A percentile compares a stretch with the other conserved stretches of the same genome.
Conservation (phyloP, 495 filamentous ascomycete species). For the Eremomyces bilateralis region DNA sequence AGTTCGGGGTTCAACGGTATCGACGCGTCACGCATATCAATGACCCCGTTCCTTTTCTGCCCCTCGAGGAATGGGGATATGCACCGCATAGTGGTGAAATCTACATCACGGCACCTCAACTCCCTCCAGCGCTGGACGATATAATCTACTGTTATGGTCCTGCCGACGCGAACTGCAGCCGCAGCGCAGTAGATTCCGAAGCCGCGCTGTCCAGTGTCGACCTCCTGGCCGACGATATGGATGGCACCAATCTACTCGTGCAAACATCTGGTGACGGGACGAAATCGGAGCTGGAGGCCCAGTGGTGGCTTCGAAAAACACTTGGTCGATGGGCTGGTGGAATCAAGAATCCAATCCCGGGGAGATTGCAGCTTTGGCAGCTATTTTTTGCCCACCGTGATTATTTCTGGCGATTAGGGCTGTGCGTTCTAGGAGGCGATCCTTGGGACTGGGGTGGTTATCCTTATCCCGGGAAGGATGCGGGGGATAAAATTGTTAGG, state of each 20-base stretch:
- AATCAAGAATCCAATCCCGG: conserved; percentile 25
- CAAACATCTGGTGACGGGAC: no score
- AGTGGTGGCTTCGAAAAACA: background rate
- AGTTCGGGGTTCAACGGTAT: conserved; percentile 23
- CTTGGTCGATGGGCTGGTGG: background rate
- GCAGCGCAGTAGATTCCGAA: no score
- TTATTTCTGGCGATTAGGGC: conserved; percentile 83
- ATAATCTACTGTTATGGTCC: conserved; percentile 49
- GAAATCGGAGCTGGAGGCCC: no score
- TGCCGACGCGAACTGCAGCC: no score
- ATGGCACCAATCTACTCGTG: no score
- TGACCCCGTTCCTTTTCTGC: conserved; percentile 80
- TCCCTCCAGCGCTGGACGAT: conserved; percentile 46
- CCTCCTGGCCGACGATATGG: no score
- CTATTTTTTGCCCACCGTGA: conserved; percentile 88
- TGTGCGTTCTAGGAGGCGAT: conserved; percentile 77
- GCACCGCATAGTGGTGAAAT: conserved; percentile 66
- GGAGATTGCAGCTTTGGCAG: conserved; percentile 58
- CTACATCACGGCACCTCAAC: conserved; percentile 46
- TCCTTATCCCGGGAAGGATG: no score
- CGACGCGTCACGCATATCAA: conserved; percentile 65
- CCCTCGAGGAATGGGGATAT: conserved; percentile 73
- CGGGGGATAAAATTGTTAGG: no score
- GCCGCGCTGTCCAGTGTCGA: no score
- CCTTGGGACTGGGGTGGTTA: no score